These are phyloP conservation scores for Apiotrichum brassicae DNA, from an alignment of 1,284 basidiomycete species.

Conservation along the genomic window DNA sequence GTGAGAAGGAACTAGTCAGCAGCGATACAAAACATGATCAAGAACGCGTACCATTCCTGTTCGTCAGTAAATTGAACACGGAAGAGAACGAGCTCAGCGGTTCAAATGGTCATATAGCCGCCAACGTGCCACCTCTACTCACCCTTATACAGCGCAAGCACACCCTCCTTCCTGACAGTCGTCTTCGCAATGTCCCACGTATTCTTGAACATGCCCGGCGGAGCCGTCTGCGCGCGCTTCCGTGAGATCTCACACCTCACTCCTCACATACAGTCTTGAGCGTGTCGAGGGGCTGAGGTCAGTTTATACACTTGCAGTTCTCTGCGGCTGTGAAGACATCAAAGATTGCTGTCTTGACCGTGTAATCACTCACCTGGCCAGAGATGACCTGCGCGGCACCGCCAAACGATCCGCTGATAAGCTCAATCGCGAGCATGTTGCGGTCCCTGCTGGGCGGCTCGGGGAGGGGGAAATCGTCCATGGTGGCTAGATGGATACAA, in stretches of 20 bases:
- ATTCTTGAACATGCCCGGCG: slow-evolving; percentile 62
- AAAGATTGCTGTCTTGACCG: not conserved
- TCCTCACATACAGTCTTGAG: slow-evolving; percentile 59
- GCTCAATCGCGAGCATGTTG: slow-evolving; percentile 43
- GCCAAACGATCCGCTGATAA: slow-evolving; percentile 46
- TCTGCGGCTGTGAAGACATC: not conserved
- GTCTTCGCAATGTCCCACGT: slow-evolving; percentile 80
- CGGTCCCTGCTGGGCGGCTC: slow-evolving; percentile 30
- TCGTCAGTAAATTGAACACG: not conserved
- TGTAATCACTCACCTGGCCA: slow-evolving; percentile 54
- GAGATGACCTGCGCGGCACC: slow-evolving; percentile 60
- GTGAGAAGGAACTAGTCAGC: not conserved
- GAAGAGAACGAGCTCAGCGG: too few species aligned
- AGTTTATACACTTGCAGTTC: not conserved
- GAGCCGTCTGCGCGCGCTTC: slow-evolving; percentile 50
- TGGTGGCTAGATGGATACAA: not conserved
- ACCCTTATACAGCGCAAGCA: slow-evolving; percentile 90
- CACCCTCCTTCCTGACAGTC: slow-evolving; percentile 78
- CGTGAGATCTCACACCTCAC: too few species aligned
- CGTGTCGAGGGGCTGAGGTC: slow-evolving; percentile 60
- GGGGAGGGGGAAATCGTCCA: slow-evolving; percentile 23
- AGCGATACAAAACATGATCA: too few species aligned
- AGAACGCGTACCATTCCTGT: slow-evolving; percentile 11
- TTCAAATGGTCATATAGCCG: too few species aligned
- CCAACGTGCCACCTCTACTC: too few species aligned